Percentiles rank a stretch among this genome's conserved stretches.
phyloP scores from a whole-genome alignment of 2,329 filamentous ascomycete species.

The Claviceps digitariae region DNA sequence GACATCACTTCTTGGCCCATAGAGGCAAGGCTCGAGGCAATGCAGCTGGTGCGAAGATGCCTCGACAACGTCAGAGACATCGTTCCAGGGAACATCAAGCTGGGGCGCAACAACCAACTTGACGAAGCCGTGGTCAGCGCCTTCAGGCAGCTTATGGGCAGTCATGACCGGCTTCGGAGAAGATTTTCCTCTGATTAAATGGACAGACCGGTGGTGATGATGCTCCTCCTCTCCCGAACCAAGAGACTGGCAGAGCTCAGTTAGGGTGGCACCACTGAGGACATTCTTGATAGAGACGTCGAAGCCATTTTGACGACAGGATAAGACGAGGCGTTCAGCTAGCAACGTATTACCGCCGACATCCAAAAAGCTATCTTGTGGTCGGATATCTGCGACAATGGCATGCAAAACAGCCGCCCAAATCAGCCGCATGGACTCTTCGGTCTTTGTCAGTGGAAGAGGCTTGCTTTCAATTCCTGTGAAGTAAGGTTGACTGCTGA shows the following conservation, averaged over 20 bases:
- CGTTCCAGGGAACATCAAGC: conserved; percentile 26
- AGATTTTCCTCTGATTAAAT: background rate
- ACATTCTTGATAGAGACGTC: conserved; percentile 29
- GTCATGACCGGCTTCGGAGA: conserved; percentile 4
- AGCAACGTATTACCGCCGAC: conserved; percentile 33
- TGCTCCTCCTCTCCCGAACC: conserved; percentile 5
- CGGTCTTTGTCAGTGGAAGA: conserved; percentile 31
- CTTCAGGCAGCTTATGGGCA: conserved; percentile 5
- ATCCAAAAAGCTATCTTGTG: conserved; percentile 30
- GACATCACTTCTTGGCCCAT: conserved; percentile 29
- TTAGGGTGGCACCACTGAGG: conserved; percentile 26
- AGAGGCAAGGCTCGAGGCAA: conserved; percentile 34
- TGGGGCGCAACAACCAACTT: conserved; percentile 28
- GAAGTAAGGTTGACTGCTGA: conserved; percentile 21
- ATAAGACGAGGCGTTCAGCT: conserved; percentile 29
- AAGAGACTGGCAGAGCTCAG: conserved; percentile 29
- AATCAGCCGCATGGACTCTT: conserved; percentile 32
- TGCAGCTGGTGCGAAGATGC: conserved; percentile 34
- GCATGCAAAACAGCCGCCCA: conserved; percentile 32
- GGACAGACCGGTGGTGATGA: background rate
- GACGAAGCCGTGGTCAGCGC: conserved; percentile 21
- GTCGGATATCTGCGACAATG: conserved; percentile 25
- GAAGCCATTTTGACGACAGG: conserved; percentile 30
- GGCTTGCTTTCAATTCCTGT: conserved; percentile 28
- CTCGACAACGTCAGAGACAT: conserved; percentile 34